A percentile compares a stretch with the other conserved stretches of the same genome.
phyloP scores from a whole-genome alignment of 1,139 yeast species.

The Magnusiomyces ingens region DNA sequence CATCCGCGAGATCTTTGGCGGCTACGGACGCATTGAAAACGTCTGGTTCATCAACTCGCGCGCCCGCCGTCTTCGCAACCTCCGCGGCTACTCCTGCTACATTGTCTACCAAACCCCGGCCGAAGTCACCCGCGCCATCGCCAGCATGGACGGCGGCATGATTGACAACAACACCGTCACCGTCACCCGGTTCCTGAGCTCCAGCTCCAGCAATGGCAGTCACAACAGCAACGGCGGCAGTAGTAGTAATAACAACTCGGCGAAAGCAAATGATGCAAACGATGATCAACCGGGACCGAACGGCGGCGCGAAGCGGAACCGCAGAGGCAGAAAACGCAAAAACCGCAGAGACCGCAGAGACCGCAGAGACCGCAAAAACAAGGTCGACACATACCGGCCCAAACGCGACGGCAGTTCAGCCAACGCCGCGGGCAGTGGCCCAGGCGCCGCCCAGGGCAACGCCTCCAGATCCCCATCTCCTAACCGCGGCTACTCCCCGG shows the following conservation, averaged over 20 bases:
- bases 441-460: neutral
- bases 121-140: constrained; percentile 24
- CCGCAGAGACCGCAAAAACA: too few relatives aligned
- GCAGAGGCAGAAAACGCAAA: neutral
- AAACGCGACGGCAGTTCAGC: neutral
- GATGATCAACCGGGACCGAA: neutral
- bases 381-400: constrained; percentile 2
- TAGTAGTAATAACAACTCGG: neutral
- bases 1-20: constrained; percentile 26
- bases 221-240: neutral
- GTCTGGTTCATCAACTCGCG: constrained; percentile 17
- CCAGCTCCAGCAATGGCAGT: constrained; percentile 12
- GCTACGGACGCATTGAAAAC: constrained; percentile 23
- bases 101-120: constrained; percentile 19
- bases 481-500: neutral
- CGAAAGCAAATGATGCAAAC: neutral
- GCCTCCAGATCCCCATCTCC: too few relatives aligned
- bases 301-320: neutral
- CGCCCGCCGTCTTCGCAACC: neutral
- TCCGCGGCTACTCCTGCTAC: constrained; percentile 16
- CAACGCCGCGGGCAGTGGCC: neutral
- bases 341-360: neutral
- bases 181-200: constrained; percentile 17
- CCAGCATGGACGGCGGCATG: constrained; percentile 26
- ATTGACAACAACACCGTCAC: constrained; percentile 21